Conservation (phyloP, 768 basidiomycete genomes). For the Tremella fuciformis region DNA sequence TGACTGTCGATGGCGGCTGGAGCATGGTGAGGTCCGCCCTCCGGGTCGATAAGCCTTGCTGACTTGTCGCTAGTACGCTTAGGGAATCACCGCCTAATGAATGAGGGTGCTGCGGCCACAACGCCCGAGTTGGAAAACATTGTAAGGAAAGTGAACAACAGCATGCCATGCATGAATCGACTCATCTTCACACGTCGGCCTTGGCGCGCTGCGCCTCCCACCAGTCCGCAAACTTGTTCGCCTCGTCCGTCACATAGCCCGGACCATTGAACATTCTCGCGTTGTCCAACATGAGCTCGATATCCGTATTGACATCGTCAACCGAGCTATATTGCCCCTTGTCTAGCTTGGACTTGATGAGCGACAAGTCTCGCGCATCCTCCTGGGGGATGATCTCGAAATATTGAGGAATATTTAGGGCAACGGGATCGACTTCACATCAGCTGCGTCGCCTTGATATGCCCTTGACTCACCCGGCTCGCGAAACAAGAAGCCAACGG, state of each 20-base stretch:
- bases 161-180: background rate
- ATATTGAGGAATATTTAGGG: slow-evolving; percentile 79
- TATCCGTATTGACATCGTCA: slow-evolving; percentile 77
- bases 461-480: slow-evolving; percentile 18
- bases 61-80: too few relatives aligned
- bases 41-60: too few relatives aligned
- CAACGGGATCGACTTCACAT: slow-evolving; percentile 82
- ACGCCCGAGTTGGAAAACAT: too few relatives aligned
- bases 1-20: slow-evolving; percentile 40
- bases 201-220: slow-evolving; percentile 37
- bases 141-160: too few relatives aligned
- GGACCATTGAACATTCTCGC: slow-evolving; percentile 81
- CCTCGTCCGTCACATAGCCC: slow-evolving; percentile 30
- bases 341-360: slow-evolving; percentile 75
- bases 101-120: too few relatives aligned
- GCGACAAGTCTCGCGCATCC: slow-evolving; percentile 79
- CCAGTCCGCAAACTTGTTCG: slow-evolving; percentile 38
- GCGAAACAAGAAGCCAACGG: slow-evolving; percentile 56
- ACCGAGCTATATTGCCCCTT: slow-evolving; percentile 74
- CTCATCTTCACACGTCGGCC: slow-evolving; percentile 22
- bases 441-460: slow-evolving; percentile 55
- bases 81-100: too few relatives aligned
- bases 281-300: slow-evolving; percentile 83
- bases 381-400: slow-evolving; percentile 78
- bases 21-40: slow-evolving; percentile 19